phyloP scores from a whole-genome alignment of 331 rosid species.

The Cucumis variabilis region DNA sequence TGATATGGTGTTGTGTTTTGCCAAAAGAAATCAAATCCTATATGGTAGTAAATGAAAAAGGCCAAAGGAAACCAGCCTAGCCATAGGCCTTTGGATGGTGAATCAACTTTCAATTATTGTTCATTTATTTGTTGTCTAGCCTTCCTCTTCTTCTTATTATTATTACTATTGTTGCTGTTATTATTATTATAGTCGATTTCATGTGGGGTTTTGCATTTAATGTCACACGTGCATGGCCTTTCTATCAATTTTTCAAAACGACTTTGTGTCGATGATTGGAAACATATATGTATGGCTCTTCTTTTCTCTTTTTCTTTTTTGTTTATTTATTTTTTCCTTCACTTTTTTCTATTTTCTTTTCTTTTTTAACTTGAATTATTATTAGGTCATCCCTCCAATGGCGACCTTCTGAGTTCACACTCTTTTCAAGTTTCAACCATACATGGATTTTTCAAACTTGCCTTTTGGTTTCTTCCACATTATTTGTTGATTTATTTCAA shows the following conservation, averaged over 20 bases:
- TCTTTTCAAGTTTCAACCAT: conserved; percentile 21
- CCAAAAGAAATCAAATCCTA: conserved; percentile 12
- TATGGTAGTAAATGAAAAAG: conserved; percentile 2
- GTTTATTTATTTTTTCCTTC: background rate
- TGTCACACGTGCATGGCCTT: conserved; percentile 29
- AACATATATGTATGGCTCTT: conserved; percentile 21
- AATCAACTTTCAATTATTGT: background rate
- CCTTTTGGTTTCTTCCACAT: conserved; percentile 4
- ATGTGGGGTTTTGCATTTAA: conserved; percentile 28
- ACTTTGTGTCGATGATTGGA: conserved; percentile 7
- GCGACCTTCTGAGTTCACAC: background rate
- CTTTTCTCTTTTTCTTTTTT: background rate
- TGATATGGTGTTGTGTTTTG: conserved; percentile 1
- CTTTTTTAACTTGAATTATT: background rate
- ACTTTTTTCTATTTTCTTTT: no score
- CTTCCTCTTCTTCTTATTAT: no score
- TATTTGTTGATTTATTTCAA: background rate
- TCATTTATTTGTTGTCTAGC: background rate
- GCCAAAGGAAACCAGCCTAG: conserved; percentile 27
- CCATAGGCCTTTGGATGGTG: background rate
- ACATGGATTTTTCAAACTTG: background rate
- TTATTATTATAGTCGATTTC: conserved; percentile 12
- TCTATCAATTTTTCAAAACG: conserved; percentile 12
- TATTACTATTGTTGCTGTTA: background rate
- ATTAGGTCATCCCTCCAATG: conserved; percentile 15